Evolutionary conservation across 768 basidiomycete species (phyloP), one percentile per base, ranked within the genome.

Genomic region (Cystofilobasidium ferigula): DNA sequence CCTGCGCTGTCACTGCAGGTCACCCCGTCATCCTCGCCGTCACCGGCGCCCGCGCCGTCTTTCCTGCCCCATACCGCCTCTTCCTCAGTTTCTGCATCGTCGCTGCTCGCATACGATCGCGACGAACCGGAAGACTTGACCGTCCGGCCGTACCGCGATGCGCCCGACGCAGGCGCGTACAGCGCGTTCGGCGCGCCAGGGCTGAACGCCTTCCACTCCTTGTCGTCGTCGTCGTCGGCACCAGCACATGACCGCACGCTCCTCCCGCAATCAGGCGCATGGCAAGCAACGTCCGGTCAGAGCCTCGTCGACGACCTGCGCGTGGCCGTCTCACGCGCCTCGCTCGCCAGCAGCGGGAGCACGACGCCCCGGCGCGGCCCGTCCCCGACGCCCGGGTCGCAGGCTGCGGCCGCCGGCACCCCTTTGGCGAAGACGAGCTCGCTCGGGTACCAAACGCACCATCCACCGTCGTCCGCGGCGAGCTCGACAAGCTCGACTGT

Each of bases 91-190:
- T 38, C 14, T n/a, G 22, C 26, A 20, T 35, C 34, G 8, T 67
- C 60, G 53, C 30, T 22, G 43, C 40, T 56, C 53, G 45, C 53
- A 62, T 30, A 34, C 13, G 35, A 40, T n/a, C 34, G 62, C 2
- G 22, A 40, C 35, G 32, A 56, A 9, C 38, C 59, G 18, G 42
- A 54, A 26, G 51, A 54, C 16, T 14, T 28, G 30, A 54, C 51
- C 28, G 51, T 63, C 53, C 62, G 61, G 12, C 47, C 70, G 35
- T 48, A 61, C 26, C 36, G n/a, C n/a, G 60, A 61, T 35, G 34
- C 69, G 18, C 34, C 60, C 1, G 40, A 58, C 62, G 20, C 43
- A 7, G 38, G 40, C 18, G 36, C 67, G 24, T 61, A 61, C 26
- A 24, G 43, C 16, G 35, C 45, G 30, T 51, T 28, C 35, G 34